Conservation (phyloP, 148 eudicot species). For the Silene uniflora region DNA sequence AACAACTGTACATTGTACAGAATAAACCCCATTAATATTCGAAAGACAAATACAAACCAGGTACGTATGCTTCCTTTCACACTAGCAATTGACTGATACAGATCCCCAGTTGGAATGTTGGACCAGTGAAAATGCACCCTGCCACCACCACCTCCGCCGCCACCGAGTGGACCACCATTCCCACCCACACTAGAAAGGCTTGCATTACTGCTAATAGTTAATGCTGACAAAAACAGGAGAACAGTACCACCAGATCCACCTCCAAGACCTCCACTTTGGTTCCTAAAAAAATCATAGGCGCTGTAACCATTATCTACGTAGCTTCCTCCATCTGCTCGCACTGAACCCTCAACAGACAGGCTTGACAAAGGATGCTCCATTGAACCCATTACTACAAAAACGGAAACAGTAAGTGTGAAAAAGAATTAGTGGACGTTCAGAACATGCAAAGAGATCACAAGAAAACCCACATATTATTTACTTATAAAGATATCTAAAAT, state of each 20-base stretch:
- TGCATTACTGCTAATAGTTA: constrained; percentile 51
- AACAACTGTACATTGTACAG: constrained; percentile 19
- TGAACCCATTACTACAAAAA: constrained; percentile 75
- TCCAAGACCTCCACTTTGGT: constrained; percentile 46
- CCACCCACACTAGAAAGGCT: constrained; percentile 78
- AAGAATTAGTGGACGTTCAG: not conserved
- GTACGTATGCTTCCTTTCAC: constrained; percentile 69
- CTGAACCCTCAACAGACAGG: constrained; percentile 66
- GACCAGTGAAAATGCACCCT: constrained; percentile 97
- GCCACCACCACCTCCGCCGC: constrained; percentile 96
- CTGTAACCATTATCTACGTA: constrained; percentile 32
- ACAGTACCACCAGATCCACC: constrained; percentile 99
- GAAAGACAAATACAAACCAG: constrained; percentile 43
- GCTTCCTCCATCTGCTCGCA: constrained; percentile 77
- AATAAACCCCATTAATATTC: not conserved
- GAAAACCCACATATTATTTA: not conserved
- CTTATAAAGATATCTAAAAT: not conserved
- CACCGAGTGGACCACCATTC: constrained; percentile 69
- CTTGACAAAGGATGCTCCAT: constrained; percentile 70
- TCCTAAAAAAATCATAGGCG: constrained; percentile 17
- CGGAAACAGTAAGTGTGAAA: constrained; percentile 1
- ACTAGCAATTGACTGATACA: constrained; percentile 78
- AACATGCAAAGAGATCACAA: not conserved
- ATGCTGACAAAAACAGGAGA: constrained; percentile 53
- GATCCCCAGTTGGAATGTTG: constrained; percentile 86